Percentiles rank a stretch among this genome's conserved stretches.
Evolutionary conservation across 495 filamentous ascomycete species (phyloP).

Genomic region (Jackrogersella multiformis): DNA sequence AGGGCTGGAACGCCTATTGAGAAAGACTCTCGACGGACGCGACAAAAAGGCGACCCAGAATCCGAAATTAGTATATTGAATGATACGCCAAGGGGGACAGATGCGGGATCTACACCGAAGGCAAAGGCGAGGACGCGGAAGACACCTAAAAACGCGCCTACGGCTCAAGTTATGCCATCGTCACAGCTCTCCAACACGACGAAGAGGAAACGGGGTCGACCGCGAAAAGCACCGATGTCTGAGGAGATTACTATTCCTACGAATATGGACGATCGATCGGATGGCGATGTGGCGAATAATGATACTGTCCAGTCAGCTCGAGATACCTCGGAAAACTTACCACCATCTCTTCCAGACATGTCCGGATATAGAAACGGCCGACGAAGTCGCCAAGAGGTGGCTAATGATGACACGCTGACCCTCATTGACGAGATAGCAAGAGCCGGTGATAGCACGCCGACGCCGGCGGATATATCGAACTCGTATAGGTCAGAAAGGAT

Average conservation of each 20-base stretch:
- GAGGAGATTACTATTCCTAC: slow-evolving; percentile 42
- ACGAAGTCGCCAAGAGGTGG: slow-evolving; percentile 29
- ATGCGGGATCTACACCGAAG: slow-evolving; percentile 39
- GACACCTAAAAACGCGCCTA: slow-evolving; percentile 35
- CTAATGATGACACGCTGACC: slow-evolving; percentile 43
- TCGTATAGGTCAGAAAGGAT: neutral
- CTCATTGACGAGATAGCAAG: slow-evolving; percentile 23
- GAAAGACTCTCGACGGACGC: slow-evolving; percentile 29
- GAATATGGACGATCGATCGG: slow-evolving; percentile 16
- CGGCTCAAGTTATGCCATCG: slow-evolving; percentile 29
- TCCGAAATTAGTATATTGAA: slow-evolving; percentile 29
- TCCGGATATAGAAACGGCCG: neutral
- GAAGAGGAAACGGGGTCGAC: slow-evolving; percentile 44
- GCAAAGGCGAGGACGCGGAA: slow-evolving; percentile 41
- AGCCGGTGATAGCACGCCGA: slow-evolving; percentile 23
- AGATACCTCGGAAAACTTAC: slow-evolving; percentile 3
- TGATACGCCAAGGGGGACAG: slow-evolving; percentile 17
- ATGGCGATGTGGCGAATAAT: slow-evolving; percentile 7
- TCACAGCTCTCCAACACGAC: slow-evolving; percentile 37
- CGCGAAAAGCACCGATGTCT: slow-evolving; percentile 39
- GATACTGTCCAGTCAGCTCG: neutral
- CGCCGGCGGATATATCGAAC: slow-evolving; percentile 17
- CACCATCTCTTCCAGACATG: neutral
- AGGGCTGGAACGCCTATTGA: slow-evolving; percentile 53
- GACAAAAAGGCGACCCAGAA: slow-evolving; percentile 35